These are phyloP conservation scores for Emergomyces pasteurianus DNA, from an alignment of 2,329 filamentous ascomycete genomes.

Conservation along the genomic window DNA sequence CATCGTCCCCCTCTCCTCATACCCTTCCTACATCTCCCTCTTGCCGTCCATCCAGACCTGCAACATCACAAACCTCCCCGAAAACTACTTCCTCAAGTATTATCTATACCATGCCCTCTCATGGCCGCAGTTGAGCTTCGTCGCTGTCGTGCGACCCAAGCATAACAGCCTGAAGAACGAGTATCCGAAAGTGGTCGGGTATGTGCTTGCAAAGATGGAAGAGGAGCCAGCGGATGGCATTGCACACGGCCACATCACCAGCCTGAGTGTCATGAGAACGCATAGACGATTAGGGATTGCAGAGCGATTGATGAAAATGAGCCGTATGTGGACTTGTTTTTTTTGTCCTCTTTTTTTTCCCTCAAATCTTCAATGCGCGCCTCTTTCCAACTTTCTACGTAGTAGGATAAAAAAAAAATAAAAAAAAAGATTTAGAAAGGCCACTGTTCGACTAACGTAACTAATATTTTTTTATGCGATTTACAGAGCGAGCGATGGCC, in stretches of 20 bases:
- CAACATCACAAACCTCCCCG: slow-evolving; percentile 96
- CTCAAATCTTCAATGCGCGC: background rate
- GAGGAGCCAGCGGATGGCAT: slow-evolving; percentile 88
- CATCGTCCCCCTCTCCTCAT: slow-evolving; percentile 36
- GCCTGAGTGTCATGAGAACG: slow-evolving; percentile 89
- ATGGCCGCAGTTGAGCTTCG: slow-evolving; percentile 94
- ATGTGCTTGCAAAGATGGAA: slow-evolving; percentile 99
- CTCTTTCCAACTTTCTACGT: background rate
- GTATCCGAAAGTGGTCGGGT: slow-evolving; percentile 95
- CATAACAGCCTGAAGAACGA: slow-evolving; percentile 46
- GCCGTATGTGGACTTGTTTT: slow-evolving; percentile 50
- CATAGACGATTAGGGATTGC: slow-evolving; percentile 83
- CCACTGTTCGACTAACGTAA: background rate
- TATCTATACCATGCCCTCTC: slow-evolving; percentile 98
- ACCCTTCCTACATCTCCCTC: slow-evolving; percentile 61
- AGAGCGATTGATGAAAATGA: slow-evolving; percentile 95
- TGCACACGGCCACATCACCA: slow-evolving; percentile 92
- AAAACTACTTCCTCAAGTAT: slow-evolving; percentile 99
- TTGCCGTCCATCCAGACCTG: slow-evolving; percentile 85
- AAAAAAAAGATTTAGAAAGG: background rate
- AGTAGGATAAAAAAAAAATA: background rate
- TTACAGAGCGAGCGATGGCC: slow-evolving; percentile 80
- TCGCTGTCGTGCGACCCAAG: slow-evolving; percentile 80
- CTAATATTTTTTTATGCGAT: background rate
- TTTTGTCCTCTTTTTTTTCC: background rate